Percentiles rank a stretch among this genome's conserved stretches.
phyloP scores from a whole-genome alignment of 1,284 basidiomycete genomes.

The Puccinia hordei region DNA sequence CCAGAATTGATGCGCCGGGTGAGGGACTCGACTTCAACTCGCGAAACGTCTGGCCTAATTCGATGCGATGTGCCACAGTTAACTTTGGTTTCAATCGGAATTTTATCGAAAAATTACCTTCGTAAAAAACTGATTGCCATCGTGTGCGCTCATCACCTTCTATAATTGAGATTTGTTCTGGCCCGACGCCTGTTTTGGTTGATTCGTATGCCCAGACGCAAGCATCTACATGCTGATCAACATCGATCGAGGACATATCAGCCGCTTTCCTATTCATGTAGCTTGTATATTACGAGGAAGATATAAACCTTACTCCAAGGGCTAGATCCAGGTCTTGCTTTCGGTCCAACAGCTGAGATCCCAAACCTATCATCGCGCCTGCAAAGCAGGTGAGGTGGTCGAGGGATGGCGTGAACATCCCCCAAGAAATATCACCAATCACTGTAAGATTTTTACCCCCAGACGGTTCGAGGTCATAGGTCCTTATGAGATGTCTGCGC shows the following conservation, averaged over 20 bases:
- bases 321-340: constrained; percentile 60
- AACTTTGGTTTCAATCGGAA: neutral
- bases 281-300: no score
- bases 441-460: constrained; percentile 59
- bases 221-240: constrained; percentile 59
- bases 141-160: neutral
- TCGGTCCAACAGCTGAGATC: constrained; percentile 62
- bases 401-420: constrained; percentile 51
- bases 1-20: constrained; percentile 16
- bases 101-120: constrained; percentile 29
- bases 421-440: constrained; percentile 53
- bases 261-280: no score
- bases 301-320: constrained; percentile 43
- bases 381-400: constrained; percentile 64
- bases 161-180: constrained; percentile 57
- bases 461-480: constrained; percentile 60
- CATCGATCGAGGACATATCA: constrained; percentile 56
- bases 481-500: constrained; percentile 60
- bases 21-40: neutral
- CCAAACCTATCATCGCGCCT: constrained; percentile 65
- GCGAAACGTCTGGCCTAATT: constrained; percentile 28
- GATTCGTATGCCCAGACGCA: constrained; percentile 64
- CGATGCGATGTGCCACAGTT: no score
- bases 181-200: constrained; percentile 57
- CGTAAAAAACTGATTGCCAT: constrained; percentile 30